Evolutionary conservation across 768 basidiomycete species (phyloP), one percentile per base, ranked within the genome.

Genomic region (Mycena vitilis): DNA sequence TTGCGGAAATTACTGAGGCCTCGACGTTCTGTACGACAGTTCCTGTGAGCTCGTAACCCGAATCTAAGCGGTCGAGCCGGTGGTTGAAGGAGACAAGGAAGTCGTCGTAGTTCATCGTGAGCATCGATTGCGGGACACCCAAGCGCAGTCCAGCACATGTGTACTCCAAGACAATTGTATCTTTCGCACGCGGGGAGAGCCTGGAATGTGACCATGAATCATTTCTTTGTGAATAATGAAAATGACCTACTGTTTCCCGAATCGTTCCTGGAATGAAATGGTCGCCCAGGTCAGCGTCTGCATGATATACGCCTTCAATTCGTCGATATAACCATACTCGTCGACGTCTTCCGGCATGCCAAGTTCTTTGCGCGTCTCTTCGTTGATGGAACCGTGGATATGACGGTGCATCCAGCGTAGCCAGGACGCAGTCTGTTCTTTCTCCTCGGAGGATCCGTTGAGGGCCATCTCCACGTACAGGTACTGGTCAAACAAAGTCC

Each of bases 391-490:
- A 23, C 63, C 67, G 40, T 67, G 66, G 16, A 67, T 67, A 45
- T 67, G 66, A 9, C 60, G 60, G 49, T 71, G 57, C 63, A 65
- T 69, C 67, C 68, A 71, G 36, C 63, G 68, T n/a, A 71, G 34
- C 67, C 63, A 69, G 16, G 66, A 63, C 0, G 67, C 71, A 11
- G 60, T 61, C 38, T 71, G 67, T 23, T 71, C 71, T 23, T 69
- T 71, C 49, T 71, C 71, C 30, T 64, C 71, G 12, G 71, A 69
- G 34, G 71, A 55, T 42, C 67, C 71, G n/a, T 71, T 71, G 34
- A 68, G 60, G 16, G 61, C 67, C 67, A 68, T 68, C 34, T 68
- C 67, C 10, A 63, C 67, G 15, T 68, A 68, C 12, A 63, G 42
- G 37, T 68, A 68, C 67, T 68, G 18, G 37, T 8, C 40, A 51